Percentiles rank a stretch among this genome's conserved stretches.
Conservation (phyloP, 805 yeast species). For the Cephaloascus fragrans region DNA sequence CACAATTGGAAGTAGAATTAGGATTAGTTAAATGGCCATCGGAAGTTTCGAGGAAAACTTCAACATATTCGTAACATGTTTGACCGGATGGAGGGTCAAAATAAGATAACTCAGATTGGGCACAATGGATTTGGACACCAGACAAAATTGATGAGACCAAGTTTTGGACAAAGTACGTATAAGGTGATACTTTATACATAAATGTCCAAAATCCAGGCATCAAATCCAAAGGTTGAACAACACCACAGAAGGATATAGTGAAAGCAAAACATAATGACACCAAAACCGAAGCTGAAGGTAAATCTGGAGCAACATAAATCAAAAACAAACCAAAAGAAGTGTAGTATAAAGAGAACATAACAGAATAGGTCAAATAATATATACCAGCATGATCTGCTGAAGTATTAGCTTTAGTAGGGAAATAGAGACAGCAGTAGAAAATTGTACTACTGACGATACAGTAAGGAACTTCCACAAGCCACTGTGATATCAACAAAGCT, state of each 20-base stretch:
- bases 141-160: conserved; percentile 37
- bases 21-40: conserved; percentile 55
- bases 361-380: conserved; percentile 32
- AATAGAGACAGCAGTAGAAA: conserved; percentile 43
- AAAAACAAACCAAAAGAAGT: conserved; percentile 36
- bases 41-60: conserved; percentile 23
- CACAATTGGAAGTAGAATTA: conserved; percentile 35
- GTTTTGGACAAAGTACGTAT: conserved; percentile 59
- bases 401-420: conserved; percentile 12
- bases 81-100: conserved; percentile 39
- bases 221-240: conserved; percentile 40
- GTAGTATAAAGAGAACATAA: conserved; percentile 41
- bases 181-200: conserved; percentile 67
- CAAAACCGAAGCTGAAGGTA: conserved; percentile 57
- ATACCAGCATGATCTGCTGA: conserved; percentile 7
- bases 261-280: conserved; percentile 47
- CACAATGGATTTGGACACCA: conserved; percentile 17
- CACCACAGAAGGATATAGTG: conserved; percentile 60
- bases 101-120: conserved; percentile 15
- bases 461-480: conserved; percentile 53
- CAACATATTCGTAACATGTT: conserved; percentile 54
- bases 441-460: conserved; percentile 37
- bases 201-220: conserved; percentile 84
- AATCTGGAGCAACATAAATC: conserved; percentile 51
- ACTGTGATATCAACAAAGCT: conserved; percentile 42